Percentiles rank a stretch among this genome's conserved stretches.
Conservation (phyloP, 345 rosid genomes). For the Stellera chamaejasme region DNA sequence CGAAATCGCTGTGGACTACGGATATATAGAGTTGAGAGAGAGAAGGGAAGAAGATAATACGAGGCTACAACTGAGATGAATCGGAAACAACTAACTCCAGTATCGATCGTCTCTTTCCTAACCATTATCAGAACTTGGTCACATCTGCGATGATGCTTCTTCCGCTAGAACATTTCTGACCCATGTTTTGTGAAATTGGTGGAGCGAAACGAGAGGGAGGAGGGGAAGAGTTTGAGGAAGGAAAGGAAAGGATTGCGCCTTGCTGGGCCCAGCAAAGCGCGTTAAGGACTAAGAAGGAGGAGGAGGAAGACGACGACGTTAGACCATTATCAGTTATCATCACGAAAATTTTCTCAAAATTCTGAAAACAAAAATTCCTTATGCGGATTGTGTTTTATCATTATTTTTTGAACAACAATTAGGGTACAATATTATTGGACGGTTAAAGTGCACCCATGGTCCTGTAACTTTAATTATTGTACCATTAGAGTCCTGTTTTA, state of each 20-base stretch:
- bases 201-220: too few species aligned
- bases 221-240: not conserved
- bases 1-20: not conserved
- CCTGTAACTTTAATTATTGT: too few species aligned
- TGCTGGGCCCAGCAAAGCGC: slow-evolving; percentile 4
- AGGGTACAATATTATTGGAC: too few species aligned
- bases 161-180: slow-evolving; percentile 8
- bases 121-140: slow-evolving; percentile 22
- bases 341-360: too few species aligned
- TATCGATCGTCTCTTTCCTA: slow-evolving; percentile 8
- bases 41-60: slow-evolving; percentile 13
- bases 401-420: too few species aligned
- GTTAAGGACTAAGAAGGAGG: not conserved
- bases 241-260: not conserved
- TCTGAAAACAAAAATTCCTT: too few species aligned
- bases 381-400: too few species aligned
- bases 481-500: too few species aligned
- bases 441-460: too few species aligned
- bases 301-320: too few species aligned
- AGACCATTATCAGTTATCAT: too few species aligned
- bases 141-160: slow-evolving; percentile 21
- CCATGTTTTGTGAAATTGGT: not conserved
- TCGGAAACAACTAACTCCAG: not conserved
- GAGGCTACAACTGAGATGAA: slow-evolving; percentile 18
- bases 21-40: not conserved